Evolutionary conservation across 768 basidiomycete species (phyloP), one percentile per base, ranked within the genome.

Genomic region (Tylopilus sp.): DNA sequence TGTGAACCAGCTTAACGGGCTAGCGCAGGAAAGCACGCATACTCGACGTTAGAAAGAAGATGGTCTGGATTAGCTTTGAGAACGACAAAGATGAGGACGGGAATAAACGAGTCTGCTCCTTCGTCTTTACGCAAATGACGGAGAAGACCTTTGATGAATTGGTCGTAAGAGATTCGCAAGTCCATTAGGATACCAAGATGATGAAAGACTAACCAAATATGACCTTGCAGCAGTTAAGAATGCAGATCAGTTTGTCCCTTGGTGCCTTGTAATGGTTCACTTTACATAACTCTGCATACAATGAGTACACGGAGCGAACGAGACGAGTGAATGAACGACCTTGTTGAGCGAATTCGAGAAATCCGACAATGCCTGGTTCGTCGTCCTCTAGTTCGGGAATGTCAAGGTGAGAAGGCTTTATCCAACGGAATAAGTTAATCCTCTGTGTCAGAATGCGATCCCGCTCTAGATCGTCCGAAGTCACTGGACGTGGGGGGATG

Each of bases 251-350:
- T 72, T 99, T 99, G 70, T 99, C 97, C 39, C 97, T 79, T 8
- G 97, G 97, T 10, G 97, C 97, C 69, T 98, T 98, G 75, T 98
- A 99, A 66, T 98, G 94, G 62, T 97, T 98, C 55, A 99, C 87
- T 77, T 98, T 98, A 59, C 93, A 69, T 39, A 99, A 75, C 69
- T 99, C 97, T 33, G 28, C 28, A 39, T 33, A 44, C 25, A 20
- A 15, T 1, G 35, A 48, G 48, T 38, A 64, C 45, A 23, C 4
- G 26, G 25, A 51, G 26, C 41, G 9, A 4, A 36, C 2, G 44
- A 26, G 20, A 11, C 1, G 36, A 18, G 33, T 4, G n/a, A 45
- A 42, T 36, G 20, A 62, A 67, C 20, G 13, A 89, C 91, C 91
- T 81, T 92, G 91, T 61, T 91, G 80, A 0, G 91, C 91, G 62